Conservation (phyloP, 306 rosid genomes). For the Lupinus albus region DNA sequence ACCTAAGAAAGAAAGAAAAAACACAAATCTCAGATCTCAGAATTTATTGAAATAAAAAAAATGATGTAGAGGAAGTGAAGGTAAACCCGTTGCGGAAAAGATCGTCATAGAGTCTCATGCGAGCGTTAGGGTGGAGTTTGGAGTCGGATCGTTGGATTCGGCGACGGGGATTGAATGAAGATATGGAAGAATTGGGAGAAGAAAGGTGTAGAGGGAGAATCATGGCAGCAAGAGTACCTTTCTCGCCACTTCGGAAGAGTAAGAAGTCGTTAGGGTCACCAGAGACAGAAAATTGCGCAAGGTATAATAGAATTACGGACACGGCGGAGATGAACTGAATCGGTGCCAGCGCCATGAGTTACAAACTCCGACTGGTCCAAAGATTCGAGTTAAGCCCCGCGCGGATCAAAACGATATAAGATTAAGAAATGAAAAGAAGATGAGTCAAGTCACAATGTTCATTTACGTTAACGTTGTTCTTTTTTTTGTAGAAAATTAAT, state of each 20-base stretch:
- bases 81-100: conserved; percentile 85
- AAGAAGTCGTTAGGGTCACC: conserved; percentile 44
- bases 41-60: not conserved
- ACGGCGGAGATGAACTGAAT: conserved; percentile 35
- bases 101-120: conserved; percentile 90
- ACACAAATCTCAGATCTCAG: not conserved
- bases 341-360: conserved; percentile 44
- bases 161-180: conserved; percentile 57
- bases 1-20: conserved; percentile 44
- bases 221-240: conserved; percentile 58
- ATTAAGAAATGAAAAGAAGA: conserved; percentile 6
- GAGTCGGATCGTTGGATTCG: conserved; percentile 62
- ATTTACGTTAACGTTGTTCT: too few relatives aligned
- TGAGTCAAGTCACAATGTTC: not conserved
- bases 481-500: too few relatives aligned
- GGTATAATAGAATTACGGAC: conserved; percentile 22
- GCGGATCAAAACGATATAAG: conserved; percentile 35
- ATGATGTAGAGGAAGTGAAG: not conserved
- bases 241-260: conserved; percentile 30
- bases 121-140: conserved; percentile 60
- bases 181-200: conserved; percentile 46
- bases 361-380: not conserved
- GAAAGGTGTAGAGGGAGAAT: conserved; percentile 72
- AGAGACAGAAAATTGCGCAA: conserved; percentile 35
- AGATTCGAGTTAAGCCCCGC: conserved; percentile 23